Evolutionary conservation across 2,329 filamentous ascomycete species (phyloP).

Genomic region (Tolypocladium endophyticum): DNA sequence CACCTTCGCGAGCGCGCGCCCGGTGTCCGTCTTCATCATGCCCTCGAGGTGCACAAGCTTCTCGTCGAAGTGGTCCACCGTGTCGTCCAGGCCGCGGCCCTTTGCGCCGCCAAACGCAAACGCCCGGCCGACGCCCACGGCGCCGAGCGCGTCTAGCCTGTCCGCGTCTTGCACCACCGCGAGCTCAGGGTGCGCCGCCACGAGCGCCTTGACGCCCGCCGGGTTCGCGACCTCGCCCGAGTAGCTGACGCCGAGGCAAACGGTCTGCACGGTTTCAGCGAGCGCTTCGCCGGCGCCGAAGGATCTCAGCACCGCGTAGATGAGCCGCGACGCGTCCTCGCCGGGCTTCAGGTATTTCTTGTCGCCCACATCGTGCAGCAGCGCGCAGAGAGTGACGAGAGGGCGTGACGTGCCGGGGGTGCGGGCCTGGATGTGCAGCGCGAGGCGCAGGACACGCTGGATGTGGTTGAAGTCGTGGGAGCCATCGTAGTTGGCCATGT

Average conservation of each 20-base stretch:
- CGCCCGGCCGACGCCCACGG: conserved; percentile 67
- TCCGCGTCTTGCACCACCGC: conserved; percentile 89
- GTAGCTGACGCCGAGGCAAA: conserved; percentile 72
- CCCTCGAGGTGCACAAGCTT: conserved; percentile 58
- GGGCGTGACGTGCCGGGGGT: conserved; percentile 30
- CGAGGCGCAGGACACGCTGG: conserved; percentile 64
- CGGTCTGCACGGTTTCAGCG: conserved; percentile 55
- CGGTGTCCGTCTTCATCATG: conserved; percentile 54
- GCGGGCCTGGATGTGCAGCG: conserved; percentile 50
- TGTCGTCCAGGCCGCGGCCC: conserved; percentile 46
- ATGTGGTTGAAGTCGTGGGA: conserved; percentile 88
- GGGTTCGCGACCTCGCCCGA: conserved; percentile 61
- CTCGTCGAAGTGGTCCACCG: conserved; percentile 65
- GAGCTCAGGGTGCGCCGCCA: conserved; percentile 48
- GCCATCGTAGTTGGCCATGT: conserved; percentile 70
- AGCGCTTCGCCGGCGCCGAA: conserved; percentile 47
- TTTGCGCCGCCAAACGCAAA: conserved; percentile 57
- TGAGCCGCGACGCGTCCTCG: conserved; percentile 45
- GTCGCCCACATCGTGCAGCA: conserved; percentile 85
- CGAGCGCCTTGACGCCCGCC: conserved; percentile 44
- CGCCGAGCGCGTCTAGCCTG: conserved; percentile 81
- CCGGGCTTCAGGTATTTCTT: conserved; percentile 61
- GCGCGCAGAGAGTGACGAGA: conserved; percentile 56
- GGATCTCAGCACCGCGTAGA: conserved; percentile 43
- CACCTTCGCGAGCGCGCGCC: conserved; percentile 40